Percentiles rank a stretch among this genome's conserved stretches.
Conservation (phyloP, 169 alveolate species). For the Theileria sp. region DNA sequence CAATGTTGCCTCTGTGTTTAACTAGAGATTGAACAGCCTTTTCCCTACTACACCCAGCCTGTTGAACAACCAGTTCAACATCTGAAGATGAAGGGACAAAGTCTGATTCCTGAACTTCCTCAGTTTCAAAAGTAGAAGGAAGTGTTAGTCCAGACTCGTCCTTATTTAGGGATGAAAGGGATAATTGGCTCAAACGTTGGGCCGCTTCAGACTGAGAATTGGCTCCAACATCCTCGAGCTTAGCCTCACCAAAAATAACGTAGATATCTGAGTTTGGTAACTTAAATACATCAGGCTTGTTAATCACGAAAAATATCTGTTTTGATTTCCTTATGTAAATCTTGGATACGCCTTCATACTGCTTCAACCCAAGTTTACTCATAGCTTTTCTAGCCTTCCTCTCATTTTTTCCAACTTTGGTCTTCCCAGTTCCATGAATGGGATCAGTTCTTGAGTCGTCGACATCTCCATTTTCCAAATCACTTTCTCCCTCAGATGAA, state of each 20-base stretch:
- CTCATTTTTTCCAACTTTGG: slow-evolving; percentile 86
- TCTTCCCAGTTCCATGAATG: slow-evolving; percentile 21
- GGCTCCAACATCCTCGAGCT: slow-evolving; percentile 86
- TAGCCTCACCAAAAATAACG: slow-evolving; percentile 95
- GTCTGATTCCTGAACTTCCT: slow-evolving; percentile 15
- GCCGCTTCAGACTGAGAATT: slow-evolving; percentile 75
- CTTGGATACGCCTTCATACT: slow-evolving; percentile 87
- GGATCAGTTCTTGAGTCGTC: slow-evolving; percentile 37
- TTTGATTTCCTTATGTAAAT: slow-evolving; percentile 90
- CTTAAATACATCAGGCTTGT: slow-evolving; percentile 92
- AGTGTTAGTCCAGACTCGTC: slow-evolving; percentile 27
- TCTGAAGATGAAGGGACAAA: slow-evolving; percentile 49
- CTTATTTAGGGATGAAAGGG: slow-evolving; percentile 39
- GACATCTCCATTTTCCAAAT: slow-evolving; percentile 43
- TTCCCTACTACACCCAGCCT: slow-evolving; percentile 84
- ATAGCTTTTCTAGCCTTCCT: slow-evolving; percentile 92
- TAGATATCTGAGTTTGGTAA: slow-evolving; percentile 89
- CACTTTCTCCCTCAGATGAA: slow-evolving; percentile 61
- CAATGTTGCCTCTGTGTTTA: slow-evolving; percentile 85
- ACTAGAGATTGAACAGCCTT: slow-evolving; percentile 85
- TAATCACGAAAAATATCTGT: slow-evolving; percentile 87
- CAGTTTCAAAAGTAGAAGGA: slow-evolving; percentile 29
- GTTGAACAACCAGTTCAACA: slow-evolving; percentile 87
- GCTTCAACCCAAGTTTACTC: slow-evolving; percentile 89
- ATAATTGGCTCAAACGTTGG: slow-evolving; percentile 66